Percentiles rank a stretch among this genome's conserved stretches.
phyloP scores from a whole-genome alignment of 2,329 filamentous ascomycete genomes.

The Phialophora macrospora region DNA sequence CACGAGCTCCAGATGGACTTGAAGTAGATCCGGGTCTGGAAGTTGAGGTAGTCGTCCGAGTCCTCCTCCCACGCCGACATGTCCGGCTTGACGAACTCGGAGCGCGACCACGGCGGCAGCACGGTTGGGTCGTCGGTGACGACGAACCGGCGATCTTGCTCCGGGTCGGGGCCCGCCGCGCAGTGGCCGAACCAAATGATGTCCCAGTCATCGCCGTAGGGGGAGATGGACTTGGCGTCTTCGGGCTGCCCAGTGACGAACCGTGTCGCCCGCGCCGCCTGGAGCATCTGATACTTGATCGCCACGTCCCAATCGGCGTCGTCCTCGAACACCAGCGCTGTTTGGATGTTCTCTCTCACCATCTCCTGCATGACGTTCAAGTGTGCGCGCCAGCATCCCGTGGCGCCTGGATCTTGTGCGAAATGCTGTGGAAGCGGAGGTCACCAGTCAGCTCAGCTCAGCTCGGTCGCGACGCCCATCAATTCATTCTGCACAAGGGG shows the following conservation, averaged over 20 bases:
- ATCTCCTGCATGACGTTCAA: slow-evolving; percentile 49
- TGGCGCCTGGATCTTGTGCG: slow-evolving; percentile 22
- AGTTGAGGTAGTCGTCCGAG: slow-evolving; percentile 22
- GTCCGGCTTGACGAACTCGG: slow-evolving; percentile 26
- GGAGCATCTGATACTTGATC: slow-evolving; percentile 56
- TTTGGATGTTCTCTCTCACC: slow-evolving; percentile 52
- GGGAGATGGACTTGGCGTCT: slow-evolving; percentile 43
- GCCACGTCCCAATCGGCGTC: slow-evolving; percentile 64
- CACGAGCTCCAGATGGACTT: slow-evolving; percentile 25
- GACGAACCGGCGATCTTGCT: slow-evolving; percentile 41
- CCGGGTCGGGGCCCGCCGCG: slow-evolving; percentile 41
- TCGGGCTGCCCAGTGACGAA: slow-evolving; percentile 40
- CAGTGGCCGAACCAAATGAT: slow-evolving; percentile 60
- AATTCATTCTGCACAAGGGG: neutral
- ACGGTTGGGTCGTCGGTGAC: slow-evolving; percentile 44
- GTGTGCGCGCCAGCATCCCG: slow-evolving; percentile 48
- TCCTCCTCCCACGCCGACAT: slow-evolving; percentile 29
- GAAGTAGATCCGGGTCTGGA: slow-evolving; percentile 29
- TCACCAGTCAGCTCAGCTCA: neutral
- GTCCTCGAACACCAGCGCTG: slow-evolving; percentile 61
- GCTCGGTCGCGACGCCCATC: neutral
- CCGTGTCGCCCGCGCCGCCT: slow-evolving; percentile 44
- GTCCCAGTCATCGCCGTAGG: slow-evolving; percentile 61
- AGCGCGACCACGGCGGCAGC: slow-evolving; percentile 35
- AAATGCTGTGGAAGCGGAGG: slow-evolving; percentile 21